These are phyloP conservation scores for Raphanus hybrid DNA, from an alignment of 441 rosid genomes.

Conservation along the genomic window DNA sequence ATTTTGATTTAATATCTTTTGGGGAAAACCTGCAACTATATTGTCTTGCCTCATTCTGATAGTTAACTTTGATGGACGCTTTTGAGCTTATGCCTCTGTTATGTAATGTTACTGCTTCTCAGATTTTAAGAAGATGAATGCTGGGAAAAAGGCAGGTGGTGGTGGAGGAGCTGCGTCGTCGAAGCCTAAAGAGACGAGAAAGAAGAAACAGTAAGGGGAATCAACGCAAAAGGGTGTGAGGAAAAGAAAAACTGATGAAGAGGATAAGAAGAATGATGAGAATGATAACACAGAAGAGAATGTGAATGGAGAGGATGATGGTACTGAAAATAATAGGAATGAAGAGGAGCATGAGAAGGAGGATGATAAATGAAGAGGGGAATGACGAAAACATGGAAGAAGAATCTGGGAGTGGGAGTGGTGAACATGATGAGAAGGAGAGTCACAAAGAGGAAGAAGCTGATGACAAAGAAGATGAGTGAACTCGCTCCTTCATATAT, in stretches of 20 bases:
- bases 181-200: conserved; percentile 53
- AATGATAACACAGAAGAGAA: conserved; percentile 12
- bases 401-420: not conserved
- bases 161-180: conserved; percentile 33
- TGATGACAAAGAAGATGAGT: conserved; percentile 28
- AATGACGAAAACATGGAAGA: conserved; percentile 12
- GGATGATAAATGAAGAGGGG: not conserved
- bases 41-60: not conserved
- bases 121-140: conserved; percentile 71
- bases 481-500: not conserved
- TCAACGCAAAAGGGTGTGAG: conserved; percentile 13
- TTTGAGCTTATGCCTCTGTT: not conserved
- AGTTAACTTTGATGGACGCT: not conserved
- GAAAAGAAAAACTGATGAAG: conserved; percentile 31
- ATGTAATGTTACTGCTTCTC: conserved; percentile 13
- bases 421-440: not conserved
- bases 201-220: conserved; percentile 48
- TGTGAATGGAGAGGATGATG: conserved; percentile 19
- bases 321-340: not conserved
- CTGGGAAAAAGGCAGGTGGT: conserved; percentile 56
- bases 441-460: not conserved
- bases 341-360: not conserved
- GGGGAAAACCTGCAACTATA: not conserved
- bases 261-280: conserved; percentile 9
- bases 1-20: not conserved